Evolutionary conservation across 371 early-diverging fungal genomes (phyloP), one percentile per base, ranked within the genome.

Genomic region (Lichtheimia ramosa): DNA sequence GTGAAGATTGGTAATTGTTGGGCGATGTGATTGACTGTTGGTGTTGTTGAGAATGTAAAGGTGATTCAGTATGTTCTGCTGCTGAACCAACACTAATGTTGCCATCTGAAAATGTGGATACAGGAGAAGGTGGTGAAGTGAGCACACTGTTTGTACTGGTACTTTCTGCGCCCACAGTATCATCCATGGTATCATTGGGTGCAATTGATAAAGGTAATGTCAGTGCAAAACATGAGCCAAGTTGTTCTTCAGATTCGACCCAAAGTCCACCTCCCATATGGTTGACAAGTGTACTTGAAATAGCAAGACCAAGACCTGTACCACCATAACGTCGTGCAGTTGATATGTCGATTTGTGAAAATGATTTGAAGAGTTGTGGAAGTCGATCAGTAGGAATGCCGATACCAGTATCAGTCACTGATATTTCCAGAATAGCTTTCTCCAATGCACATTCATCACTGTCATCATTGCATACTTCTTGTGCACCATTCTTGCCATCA

Each of bases 251-350:
- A 21, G 83, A 83, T 56, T 84, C 85, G 3, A 84, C 85, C 85
- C 85, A 84, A 6, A 84, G 62, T 27, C 82, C 77, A 10, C 85
- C 85, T 13, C 83, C 83, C 85, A 84, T 84, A 52, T 77, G 70
- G 58, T 84, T 83, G 7, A 83, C 85, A 6, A 84, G 57, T 14
- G 79, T 82, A 27, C 81, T 79, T 34, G 82, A 82, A 25, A 84
- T 84, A 15, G 85, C 83, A 40, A 84, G 59, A 23, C 85, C 85
- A 21, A 84, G 63, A 25, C 85, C 85, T 8, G 83, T 75, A 41
- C 84, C 84, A 40, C 84, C 84, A 51, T 82, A 84, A 0, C 83
- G 70, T 50, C 81, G 72, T 40, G 81, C 83, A 4, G 83, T 80
- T 15, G 84, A 84, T 43, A 82, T 82, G 48, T 84, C 84, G 23